Base-by-base conservation (phyloP, 116 monocot genomes). In the Thalassia testudinum region DNA sequence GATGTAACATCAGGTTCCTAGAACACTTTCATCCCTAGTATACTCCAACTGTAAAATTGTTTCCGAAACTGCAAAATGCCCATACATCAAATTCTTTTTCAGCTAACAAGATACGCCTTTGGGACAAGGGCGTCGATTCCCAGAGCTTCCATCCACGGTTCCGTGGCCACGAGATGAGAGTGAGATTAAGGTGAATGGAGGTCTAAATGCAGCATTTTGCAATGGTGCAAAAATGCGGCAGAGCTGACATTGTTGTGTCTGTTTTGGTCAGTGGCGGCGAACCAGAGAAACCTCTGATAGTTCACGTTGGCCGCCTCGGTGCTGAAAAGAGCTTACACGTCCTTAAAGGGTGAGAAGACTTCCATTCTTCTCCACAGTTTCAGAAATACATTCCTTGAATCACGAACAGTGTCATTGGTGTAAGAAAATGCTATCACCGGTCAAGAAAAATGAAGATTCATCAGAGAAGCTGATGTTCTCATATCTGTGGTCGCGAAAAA, bases 231-330 rank as follows among this genome's bases (percentile, higher is more conserved):
- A 34, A 34, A 5, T 5, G 30, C 10, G 45, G 15, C 15, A 6
- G 45, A n/a, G 15, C 4, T 45, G 45, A 45, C 19, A 45, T 45
- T 45, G 15, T 20, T 45, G 4, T 16, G 15, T 13, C 10, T 1
- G 15, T 6, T 6, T 16, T 45, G 7, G 12, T 26, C 52, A 95
- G 95, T 63, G 69, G 49, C 19, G 85, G 88, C 43, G 95, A 97
- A 73, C 78, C 85, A 26, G 85, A 88, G 61, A 97, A 82, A 43
- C 85, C 89, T 22, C 61, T 97, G 59, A 43, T 97, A 50, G 81
- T 97, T 68, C 95, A 97, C 77, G 89, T 97, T 60, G 95, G 95
- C 24, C 81, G 88, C 44, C 62, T 97, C 24, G 95, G 95, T 22
- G 81, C 74, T 37, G 95, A 97, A 47, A 97, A 97, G 67, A 97